Percentiles rank a stretch among this genome's conserved stretches.
phyloP scores from a whole-genome alignment of 2,329 filamentous ascomycete genomes.

The Hypoxylon sp. region DNA sequence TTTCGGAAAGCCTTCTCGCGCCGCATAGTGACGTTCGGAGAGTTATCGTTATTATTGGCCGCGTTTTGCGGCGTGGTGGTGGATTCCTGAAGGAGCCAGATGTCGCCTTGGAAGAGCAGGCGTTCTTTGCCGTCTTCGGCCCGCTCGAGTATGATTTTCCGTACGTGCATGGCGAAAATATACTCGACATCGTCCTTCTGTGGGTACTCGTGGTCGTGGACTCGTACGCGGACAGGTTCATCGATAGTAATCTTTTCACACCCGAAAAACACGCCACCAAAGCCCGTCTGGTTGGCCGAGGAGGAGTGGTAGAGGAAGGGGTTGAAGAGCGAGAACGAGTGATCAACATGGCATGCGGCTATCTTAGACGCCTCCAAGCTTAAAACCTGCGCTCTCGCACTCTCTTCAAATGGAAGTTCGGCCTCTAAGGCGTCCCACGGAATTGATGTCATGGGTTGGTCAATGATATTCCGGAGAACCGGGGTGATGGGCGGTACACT shows the following conservation, averaged over 20 bases:
- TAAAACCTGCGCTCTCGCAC: slow-evolving; percentile 59
- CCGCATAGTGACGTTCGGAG: slow-evolving; percentile 47
- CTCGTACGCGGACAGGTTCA: slow-evolving; percentile 61
- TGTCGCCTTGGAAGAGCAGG: slow-evolving; percentile 50
- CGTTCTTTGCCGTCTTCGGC: slow-evolving; percentile 31
- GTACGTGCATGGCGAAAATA: slow-evolving; percentile 56
- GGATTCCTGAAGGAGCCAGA: slow-evolving; percentile 50
- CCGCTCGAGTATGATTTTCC: slow-evolving; percentile 54
- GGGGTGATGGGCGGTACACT: slow-evolving; percentile 61
- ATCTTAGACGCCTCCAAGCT: slow-evolving; percentile 67
- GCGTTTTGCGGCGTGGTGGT: slow-evolving; percentile 26
- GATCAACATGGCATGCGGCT: slow-evolving; percentile 64
- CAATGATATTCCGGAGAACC: slow-evolving; percentile 57
- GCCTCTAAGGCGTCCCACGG: slow-evolving; percentile 59
- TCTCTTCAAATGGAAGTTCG: slow-evolving; percentile 55
- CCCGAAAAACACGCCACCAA: slow-evolving; percentile 66
- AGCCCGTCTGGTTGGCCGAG: slow-evolving; percentile 53
- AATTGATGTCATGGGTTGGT: slow-evolving; percentile 59
- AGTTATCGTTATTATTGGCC: slow-evolving; percentile 9
- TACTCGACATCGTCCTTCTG: slow-evolving; percentile 50
- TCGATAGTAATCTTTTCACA: slow-evolving; percentile 65
- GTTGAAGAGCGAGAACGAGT: slow-evolving; percentile 66
- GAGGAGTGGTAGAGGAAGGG: slow-evolving; percentile 51
- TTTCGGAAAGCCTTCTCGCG: slow-evolving; percentile 54
- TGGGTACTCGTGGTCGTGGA: slow-evolving; percentile 57